A percentile compares a stretch with the other conserved stretches of the same genome.
Evolutionary conservation across 2,329 filamentous ascomycete genomes (phyloP).

Genomic region (Chrysoporthe austroafricana): DNA sequence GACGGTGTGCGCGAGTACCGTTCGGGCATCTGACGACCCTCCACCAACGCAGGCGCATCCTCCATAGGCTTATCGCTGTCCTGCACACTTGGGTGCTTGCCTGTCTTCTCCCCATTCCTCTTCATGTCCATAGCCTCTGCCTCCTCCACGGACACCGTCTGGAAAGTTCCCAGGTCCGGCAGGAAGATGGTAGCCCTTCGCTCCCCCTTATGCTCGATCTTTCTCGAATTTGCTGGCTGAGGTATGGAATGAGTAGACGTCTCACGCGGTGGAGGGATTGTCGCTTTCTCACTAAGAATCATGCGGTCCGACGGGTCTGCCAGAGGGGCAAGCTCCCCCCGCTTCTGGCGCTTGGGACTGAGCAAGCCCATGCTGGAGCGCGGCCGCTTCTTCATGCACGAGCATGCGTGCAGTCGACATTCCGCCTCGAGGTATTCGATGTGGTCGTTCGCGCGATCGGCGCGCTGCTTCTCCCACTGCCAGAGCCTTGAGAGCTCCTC

Average conservation of each 20-base stretch:
- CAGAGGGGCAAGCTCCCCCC: conserved; percentile 40
- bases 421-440: conserved; percentile 78
- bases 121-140: conserved; percentile 47
- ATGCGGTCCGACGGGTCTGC: conserved; percentile 47
- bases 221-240: conserved; percentile 41
- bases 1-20: conserved; percentile 63
- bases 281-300: conserved; percentile 45
- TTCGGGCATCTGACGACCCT: conserved; percentile 17
- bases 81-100: conserved; percentile 26
- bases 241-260: conserved; percentile 34
- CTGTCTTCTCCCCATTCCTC: conserved; percentile 33
- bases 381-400: conserved; percentile 53
- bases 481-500: conserved; percentile 58
- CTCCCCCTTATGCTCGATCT: conserved; percentile 33
- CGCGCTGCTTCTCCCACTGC: conserved; percentile 63
- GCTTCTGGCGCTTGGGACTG: conserved; percentile 42
- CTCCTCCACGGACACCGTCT: conserved; percentile 60
- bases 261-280: conserved; percentile 37
- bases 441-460: conserved; percentile 71
- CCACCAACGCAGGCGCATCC: conserved; percentile 17
- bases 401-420: conserved; percentile 70
- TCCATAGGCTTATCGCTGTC: conserved; percentile 31
- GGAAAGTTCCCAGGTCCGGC: conserved; percentile 66
- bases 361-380: conserved; percentile 36
- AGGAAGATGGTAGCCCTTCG: conserved; percentile 52